A percentile compares a stretch with the other conserved stretches of the same genome.
Evolutionary conservation across 805 yeast genomes (phyloP).

Genomic region (Lipomyces sp.): DNA sequence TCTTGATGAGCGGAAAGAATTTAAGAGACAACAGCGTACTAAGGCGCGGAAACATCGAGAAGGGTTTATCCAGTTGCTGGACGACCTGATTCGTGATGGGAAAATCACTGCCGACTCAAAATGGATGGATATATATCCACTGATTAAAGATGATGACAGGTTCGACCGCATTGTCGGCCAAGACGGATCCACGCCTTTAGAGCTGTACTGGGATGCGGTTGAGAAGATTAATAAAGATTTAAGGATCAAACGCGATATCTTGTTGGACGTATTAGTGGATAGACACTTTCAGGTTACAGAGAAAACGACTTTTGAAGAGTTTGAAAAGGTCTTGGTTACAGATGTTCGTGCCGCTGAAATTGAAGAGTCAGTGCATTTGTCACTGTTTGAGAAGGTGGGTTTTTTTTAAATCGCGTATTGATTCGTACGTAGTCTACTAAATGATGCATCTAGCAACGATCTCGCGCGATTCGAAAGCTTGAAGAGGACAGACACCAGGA

Average conservation of each 20-base stretch:
- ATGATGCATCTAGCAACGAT: slow-evolving; percentile 13
- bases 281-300: slow-evolving; percentile 42
- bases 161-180: slow-evolving; percentile 71
- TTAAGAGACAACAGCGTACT: slow-evolving; percentile 53
- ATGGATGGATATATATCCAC: slow-evolving; percentile 62
- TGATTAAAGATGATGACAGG: slow-evolving; percentile 58
- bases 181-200: slow-evolving; percentile 76
- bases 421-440: background rate
- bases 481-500: slow-evolving; percentile 41
- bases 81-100: slow-evolving; percentile 45
- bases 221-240: slow-evolving; percentile 64
- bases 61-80: slow-evolving; percentile 56
- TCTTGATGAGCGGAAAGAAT: slow-evolving; percentile 40
- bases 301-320: slow-evolving; percentile 35
- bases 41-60: slow-evolving; percentile 70
- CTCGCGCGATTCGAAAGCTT: slow-evolving; percentile 31
- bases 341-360: slow-evolving; percentile 32
- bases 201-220: slow-evolving; percentile 73
- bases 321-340: slow-evolving; percentile 38
- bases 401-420: background rate
- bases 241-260: slow-evolving; percentile 63
- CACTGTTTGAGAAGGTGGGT: slow-evolving; percentile 20
- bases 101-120: slow-evolving; percentile 56
- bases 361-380: slow-evolving; percentile 29
- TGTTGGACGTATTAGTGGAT: slow-evolving; percentile 56